These are phyloP conservation scores for Cryptococcus sp. DNA, from an alignment of 1,284 basidiomycete genomes.

Conservation along the genomic window DNA sequence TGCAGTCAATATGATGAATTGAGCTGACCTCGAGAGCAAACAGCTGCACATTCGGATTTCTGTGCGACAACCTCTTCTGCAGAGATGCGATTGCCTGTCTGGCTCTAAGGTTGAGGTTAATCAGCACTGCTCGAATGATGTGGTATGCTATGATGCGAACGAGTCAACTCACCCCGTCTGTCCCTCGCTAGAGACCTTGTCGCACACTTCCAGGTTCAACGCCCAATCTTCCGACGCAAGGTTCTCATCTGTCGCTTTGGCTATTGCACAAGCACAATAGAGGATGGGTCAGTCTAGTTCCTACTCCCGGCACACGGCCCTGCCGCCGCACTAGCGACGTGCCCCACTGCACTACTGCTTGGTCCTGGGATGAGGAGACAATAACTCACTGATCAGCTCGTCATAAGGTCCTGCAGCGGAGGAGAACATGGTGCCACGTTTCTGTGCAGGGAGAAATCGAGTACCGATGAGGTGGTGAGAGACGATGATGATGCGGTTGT, in stretches of 20 bases:
- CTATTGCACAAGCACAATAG: conserved; percentile 54
- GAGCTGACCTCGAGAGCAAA: conserved; percentile 73
- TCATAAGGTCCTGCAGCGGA: conserved; percentile 76
- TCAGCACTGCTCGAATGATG: not conserved
- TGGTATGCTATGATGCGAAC: not conserved
- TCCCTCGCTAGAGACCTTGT: conserved; percentile 89
- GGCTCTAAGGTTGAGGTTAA: conserved; percentile 62
- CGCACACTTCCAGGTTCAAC: conserved; percentile 89
- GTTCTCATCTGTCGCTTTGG: conserved; percentile 92
- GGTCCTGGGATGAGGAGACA: conserved; percentile 1
- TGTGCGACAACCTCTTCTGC: conserved; percentile 87
- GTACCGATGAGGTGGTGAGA: not conserved
- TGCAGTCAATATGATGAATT: not conserved
- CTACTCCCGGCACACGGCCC: no score
- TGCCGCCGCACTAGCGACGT: no score
- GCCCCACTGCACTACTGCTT: not conserved
- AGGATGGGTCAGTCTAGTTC: not conserved
- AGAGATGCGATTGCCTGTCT: conserved; percentile 81
- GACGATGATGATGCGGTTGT: not conserved
- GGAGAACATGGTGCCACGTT: conserved; percentile 52
- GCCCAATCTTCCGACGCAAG: conserved; percentile 95
- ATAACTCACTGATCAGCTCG: conserved; percentile 79
- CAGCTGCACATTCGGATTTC: conserved; percentile 94
- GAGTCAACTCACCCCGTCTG: conserved; percentile 67
- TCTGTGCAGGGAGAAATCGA: not conserved